Evolutionary conservation across 352 stramenopile species (phyloP).

Genomic region (Phytophthora crassamura): DNA sequence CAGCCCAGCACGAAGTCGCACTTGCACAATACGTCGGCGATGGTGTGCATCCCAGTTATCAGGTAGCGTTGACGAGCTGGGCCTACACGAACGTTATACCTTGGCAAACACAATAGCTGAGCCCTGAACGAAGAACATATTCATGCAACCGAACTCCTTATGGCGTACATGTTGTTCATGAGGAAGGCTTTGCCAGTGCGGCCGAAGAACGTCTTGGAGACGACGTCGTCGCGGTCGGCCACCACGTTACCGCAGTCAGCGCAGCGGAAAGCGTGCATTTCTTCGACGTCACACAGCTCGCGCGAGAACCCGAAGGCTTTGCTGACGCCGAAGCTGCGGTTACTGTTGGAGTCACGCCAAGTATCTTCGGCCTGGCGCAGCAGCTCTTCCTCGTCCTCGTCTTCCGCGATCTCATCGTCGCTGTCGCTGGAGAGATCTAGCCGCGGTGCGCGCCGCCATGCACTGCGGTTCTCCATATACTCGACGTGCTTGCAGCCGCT

Average conservation of each 20-base stretch:
- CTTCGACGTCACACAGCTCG: constrained; percentile 55
- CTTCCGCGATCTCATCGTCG: constrained; percentile 28
- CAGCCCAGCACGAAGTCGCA: constrained; percentile 75
- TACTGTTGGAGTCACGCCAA: constrained; percentile 14
- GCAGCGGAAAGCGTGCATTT: constrained; percentile 68
- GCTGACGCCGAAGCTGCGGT: constrained; percentile 19
- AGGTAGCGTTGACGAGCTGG: constrained; percentile 70
- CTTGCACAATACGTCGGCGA: constrained; percentile 72
- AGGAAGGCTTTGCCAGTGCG: constrained; percentile 79
- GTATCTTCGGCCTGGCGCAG: constrained; percentile 31
- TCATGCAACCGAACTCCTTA: not conserved
- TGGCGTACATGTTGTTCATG: constrained; percentile 79
- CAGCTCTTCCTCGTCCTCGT: constrained; percentile 36
- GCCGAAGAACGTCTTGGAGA: constrained; percentile 83
- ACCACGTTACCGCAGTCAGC: constrained; percentile 69
- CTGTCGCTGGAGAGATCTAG: constrained; percentile 30
- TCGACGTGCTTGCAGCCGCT: constrained; percentile 67
- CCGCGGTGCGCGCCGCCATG: constrained; percentile 43
- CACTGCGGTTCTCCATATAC: constrained; percentile 61
- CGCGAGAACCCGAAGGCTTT: constrained; percentile 45
- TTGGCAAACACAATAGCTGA: constrained; percentile 25
- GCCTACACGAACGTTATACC: constrained; percentile 75
- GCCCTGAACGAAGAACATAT: not conserved
- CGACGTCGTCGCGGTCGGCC: constrained; percentile 69
- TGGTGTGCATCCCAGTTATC: constrained; percentile 86